Conservation (phyloP, 495 filamentous ascomycete species). For the Tetracladium setigerum region DNA sequence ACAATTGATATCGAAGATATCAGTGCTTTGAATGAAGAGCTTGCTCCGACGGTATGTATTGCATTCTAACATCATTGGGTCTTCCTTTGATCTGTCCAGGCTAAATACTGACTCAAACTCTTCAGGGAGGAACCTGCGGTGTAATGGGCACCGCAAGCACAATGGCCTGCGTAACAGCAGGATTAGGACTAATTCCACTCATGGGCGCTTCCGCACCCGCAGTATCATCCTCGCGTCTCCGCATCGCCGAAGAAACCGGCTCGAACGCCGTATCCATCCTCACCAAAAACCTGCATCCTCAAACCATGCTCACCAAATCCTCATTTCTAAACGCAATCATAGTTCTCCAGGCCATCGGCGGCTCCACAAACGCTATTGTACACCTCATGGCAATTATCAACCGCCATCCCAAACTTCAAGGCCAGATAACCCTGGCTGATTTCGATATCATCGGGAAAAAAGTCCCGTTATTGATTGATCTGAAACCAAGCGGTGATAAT, state of each 20-base stretch:
- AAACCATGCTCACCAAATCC: slow-evolving; percentile 47
- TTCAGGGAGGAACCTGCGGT: slow-evolving; percentile 56
- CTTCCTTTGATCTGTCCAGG: no score
- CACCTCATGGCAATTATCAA: slow-evolving; percentile 59
- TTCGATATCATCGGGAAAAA: slow-evolving; percentile 52
- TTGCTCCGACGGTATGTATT: slow-evolving; percentile 51
- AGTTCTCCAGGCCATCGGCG: slow-evolving; percentile 62
- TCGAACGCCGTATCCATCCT: slow-evolving; percentile 44
- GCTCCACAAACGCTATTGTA: slow-evolving; percentile 61
- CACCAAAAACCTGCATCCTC: slow-evolving; percentile 35
- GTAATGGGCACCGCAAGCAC: slow-evolving; percentile 66
- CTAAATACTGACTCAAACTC: not conserved
- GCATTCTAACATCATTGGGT: slow-evolving; percentile 11
- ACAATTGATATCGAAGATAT: slow-evolving; percentile 61
- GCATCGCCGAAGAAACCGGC: slow-evolving; percentile 58
- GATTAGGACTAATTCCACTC: slow-evolving; percentile 57
- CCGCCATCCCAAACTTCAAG: slow-evolving; percentile 47
- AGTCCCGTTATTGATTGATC: slow-evolving; percentile 55
- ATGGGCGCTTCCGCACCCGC: slow-evolving; percentile 54
- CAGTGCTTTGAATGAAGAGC: slow-evolving; percentile 55
- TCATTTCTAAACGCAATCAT: slow-evolving; percentile 63
- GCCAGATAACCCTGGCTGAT: slow-evolving; percentile 45
- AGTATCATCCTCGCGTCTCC: slow-evolving; percentile 53
- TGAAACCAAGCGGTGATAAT: slow-evolving; percentile 61
- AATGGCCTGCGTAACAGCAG: slow-evolving; percentile 60